phyloP scores from a whole-genome alignment of 768 basidiomycete genomes.

The Tephrocybe sp. region DNA sequence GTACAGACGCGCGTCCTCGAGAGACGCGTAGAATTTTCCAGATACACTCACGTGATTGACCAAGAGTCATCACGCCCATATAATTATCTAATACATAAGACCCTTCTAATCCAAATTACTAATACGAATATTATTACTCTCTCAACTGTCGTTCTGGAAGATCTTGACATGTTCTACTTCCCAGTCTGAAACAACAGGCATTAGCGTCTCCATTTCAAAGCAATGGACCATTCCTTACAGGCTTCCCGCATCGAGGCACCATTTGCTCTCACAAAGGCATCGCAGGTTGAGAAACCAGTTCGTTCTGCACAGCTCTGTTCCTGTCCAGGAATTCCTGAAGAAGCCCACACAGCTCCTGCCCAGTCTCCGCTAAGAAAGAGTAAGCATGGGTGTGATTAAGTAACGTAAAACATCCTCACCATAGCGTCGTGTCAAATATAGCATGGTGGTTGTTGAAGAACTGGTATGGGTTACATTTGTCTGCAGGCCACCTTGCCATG shows the following conservation, averaged over 20 bases:
- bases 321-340: slow-evolving; percentile 77
- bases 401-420: slow-evolving; percentile 41
- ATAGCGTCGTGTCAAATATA: slow-evolving; percentile 86
- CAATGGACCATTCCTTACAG: slow-evolving; percentile 49
- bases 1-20: slow-evolving; percentile 18
- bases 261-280: slow-evolving; percentile 68
- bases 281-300: slow-evolving; percentile 81
- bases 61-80: neutral
- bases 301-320: slow-evolving; percentile 78
- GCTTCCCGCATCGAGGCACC: slow-evolving; percentile 73
- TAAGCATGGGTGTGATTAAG: slow-evolving; percentile 4
- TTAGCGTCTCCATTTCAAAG: slow-evolving; percentile 3
- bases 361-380: slow-evolving; percentile 69
- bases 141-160: slow-evolving; percentile 43
- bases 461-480: slow-evolving; percentile 68
- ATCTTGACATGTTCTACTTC: slow-evolving; percentile 75
- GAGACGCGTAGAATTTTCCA: slow-evolving; percentile 14
- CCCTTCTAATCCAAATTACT: neutral
- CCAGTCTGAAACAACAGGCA: slow-evolving; percentile 59
- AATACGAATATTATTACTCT: neutral
- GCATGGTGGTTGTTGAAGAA: slow-evolving; percentile 76
- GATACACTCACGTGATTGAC: neutral
- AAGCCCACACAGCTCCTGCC: slow-evolving; percentile 79
- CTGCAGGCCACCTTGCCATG: slow-evolving; percentile 76
- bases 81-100: slow-evolving; percentile 8